phyloP scores from a whole-genome alignment of 495 filamentous ascomycete species.

The Sphaerosporella brunnea region DNA sequence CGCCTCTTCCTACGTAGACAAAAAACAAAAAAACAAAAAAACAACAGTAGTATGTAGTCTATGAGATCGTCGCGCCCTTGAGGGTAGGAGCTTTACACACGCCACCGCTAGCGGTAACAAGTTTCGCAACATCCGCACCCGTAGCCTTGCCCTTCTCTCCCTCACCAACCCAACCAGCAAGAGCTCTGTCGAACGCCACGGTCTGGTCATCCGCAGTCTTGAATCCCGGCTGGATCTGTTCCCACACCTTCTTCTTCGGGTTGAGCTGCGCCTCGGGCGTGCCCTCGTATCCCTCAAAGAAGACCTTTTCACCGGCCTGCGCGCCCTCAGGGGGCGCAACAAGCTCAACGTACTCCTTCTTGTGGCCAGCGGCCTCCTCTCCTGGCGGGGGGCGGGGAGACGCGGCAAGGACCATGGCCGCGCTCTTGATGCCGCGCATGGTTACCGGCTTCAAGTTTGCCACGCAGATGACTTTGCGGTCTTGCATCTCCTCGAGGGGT shows the following conservation, averaged over 20 bases:
- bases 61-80: conserved; percentile 53
- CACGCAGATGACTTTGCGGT: conserved; percentile 79
- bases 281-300: conserved; percentile 83
- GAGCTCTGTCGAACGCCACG: conserved; percentile 56
- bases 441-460: conserved; percentile 97
- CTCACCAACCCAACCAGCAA: conserved; percentile 42
- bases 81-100: conserved; percentile 57
- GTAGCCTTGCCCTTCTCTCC: conserved; percentile 35
- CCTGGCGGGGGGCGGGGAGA: conserved; percentile 65
- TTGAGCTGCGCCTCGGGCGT: conserved; percentile 86
- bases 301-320: conserved; percentile 66
- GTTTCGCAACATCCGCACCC: conserved; percentile 48
- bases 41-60: conserved; percentile 22
- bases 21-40: too few species aligned
- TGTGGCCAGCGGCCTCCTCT: conserved; percentile 57
- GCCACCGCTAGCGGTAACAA: conserved; percentile 52
- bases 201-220: conserved; percentile 61
- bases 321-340: conserved; percentile 69
- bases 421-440: conserved; percentile 92
- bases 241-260: conserved; percentile 98
- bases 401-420: conserved; percentile 89
- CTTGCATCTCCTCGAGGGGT: conserved; percentile 89
- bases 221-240: conserved; percentile 86
- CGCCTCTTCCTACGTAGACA: too few species aligned
- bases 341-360: conserved; percentile 54